phyloP scores from a whole-genome alignment of 495 filamentous ascomycete species.

The Pseudevernia furfuracea region DNA sequence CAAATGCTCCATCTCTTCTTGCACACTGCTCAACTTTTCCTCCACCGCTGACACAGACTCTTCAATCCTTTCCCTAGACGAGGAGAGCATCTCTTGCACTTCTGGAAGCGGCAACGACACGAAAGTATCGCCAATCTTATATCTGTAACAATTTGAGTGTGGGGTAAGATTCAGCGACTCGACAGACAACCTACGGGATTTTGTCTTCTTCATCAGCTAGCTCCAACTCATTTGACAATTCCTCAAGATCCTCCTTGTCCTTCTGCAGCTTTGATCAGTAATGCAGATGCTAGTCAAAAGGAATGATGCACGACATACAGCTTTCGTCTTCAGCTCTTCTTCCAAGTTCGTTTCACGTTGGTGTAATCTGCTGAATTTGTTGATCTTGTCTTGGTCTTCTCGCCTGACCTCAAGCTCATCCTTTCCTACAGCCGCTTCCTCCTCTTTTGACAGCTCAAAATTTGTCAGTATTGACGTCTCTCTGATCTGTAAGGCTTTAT shows the following conservation, averaged over 20 bases:
- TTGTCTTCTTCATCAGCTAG: conserved; percentile 91
- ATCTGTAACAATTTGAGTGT: conserved; percentile 45
- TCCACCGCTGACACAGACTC: conserved; percentile 68
- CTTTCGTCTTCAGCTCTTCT: conserved; percentile 74
- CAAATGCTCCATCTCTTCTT: conserved; percentile 78
- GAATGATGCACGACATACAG: conserved; percentile 42
- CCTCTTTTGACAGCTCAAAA: conserved; percentile 78
- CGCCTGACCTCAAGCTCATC: conserved; percentile 87
- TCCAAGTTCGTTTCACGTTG: conserved; percentile 71
- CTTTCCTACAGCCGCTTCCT: conserved; percentile 62
- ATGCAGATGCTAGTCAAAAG: not conserved
- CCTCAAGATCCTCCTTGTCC: conserved; percentile 95
- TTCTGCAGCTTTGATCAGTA: conserved; percentile 54
- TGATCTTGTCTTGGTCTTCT: conserved; percentile 98
- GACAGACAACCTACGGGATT: conserved; percentile 58
- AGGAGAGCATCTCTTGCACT: conserved; percentile 72
- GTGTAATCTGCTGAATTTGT: conserved; percentile 91
- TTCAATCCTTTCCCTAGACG: conserved; percentile 63
- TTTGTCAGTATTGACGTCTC: not conserved
- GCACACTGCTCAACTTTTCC: conserved; percentile 60
- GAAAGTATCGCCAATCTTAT: conserved; percentile 95
- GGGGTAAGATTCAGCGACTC: not conserved
- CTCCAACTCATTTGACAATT: conserved; percentile 83
- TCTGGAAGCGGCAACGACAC: conserved; percentile 74
- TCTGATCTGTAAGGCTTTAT: not conserved